These are phyloP conservation scores for Botrytis aclada DNA, from an alignment of 2,329 filamentous ascomycete genomes.

Conservation along the genomic window DNA sequence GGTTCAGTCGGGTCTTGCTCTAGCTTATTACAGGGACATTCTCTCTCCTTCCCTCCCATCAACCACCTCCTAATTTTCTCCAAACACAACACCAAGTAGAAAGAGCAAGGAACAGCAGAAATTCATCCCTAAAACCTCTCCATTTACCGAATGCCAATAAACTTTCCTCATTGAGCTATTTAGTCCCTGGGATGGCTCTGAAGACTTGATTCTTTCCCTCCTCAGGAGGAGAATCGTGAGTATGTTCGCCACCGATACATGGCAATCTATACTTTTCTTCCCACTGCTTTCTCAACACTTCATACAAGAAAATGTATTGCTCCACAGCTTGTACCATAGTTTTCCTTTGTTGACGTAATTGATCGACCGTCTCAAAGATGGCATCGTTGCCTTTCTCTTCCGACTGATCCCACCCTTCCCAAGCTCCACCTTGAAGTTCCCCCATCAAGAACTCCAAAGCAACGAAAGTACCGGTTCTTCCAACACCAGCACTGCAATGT, in stretches of 20 bases:
- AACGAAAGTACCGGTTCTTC: slow-evolving; percentile 92
- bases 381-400: slow-evolving; percentile 55
- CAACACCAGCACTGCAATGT: slow-evolving; percentile 89
- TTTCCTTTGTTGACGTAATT: slow-evolving; percentile 79
- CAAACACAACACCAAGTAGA: slow-evolving; percentile 6
- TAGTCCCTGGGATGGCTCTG: neutral
- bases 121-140: neutral
- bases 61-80: neutral
- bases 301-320: slow-evolving; percentile 87
- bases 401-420: slow-evolving; percentile 35
- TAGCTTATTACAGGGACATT: neutral
- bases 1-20: neutral
- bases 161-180: neutral
- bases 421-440: slow-evolving; percentile 71
- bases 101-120: neutral
- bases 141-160: neutral
- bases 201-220: slow-evolving; percentile 16
- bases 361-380: slow-evolving; percentile 75
- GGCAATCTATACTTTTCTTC: slow-evolving; percentile 53
- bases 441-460: slow-evolving; percentile 87
- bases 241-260: slow-evolving; percentile 33
- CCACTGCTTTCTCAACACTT: slow-evolving; percentile 75
- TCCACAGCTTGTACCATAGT: slow-evolving; percentile 91
- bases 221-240: slow-evolving; percentile 22
- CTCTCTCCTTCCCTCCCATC: neutral